Evolutionary conservation across 345 rosid genomes (phyloP), one percentile per base, ranked within the genome.

Genomic region (Salix koriyanagi): DNA sequence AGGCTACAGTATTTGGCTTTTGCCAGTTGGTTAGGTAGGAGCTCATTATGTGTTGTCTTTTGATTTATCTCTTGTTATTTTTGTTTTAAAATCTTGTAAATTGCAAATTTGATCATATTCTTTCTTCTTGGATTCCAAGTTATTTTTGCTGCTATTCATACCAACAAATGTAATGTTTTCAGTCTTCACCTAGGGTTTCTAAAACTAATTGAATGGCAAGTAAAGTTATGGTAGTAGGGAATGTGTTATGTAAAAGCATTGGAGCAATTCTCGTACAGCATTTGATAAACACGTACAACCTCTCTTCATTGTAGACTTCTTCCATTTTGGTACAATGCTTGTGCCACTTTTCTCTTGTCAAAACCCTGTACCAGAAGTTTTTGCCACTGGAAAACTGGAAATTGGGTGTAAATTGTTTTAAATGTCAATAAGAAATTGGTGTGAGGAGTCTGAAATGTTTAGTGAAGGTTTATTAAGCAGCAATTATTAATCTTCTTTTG

Each of bases 1-100:
- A 91, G 88, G 86, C 85, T 92, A 77, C 99, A 96, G 82, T 96
- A 96, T 84, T 86, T 96, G 76, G 99, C 99, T 71, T 96, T 96
- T 54, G 97, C 97, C 44, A 96, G 97, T 87, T 96, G 98, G 99
- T 88, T 96, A 82, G 99, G 99, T 94, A 80, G 75, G n/a, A 4
- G 58, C 11, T 21, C 52, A 75, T 21, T 66, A 69, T 32, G 61
- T 50, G 64, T 23, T 48, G 39, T 73, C 46, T 73, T 15, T 12
- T 68, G 0, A 72, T 10, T 34, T 65, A n/a, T 10, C 42, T 73
- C 67, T 18, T 62, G 34, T 23, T 5, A 48, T 21, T 75, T 19
- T 23, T 74, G n/a, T 16, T 73, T 54, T 54, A 12, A 23, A 58
- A 58, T 23, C 25, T 58, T 25, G 28, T 69, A 12, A 42, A 32